phyloP scores from a whole-genome alignment of 106 monocot species.

The Acorus gramineus region DNA sequence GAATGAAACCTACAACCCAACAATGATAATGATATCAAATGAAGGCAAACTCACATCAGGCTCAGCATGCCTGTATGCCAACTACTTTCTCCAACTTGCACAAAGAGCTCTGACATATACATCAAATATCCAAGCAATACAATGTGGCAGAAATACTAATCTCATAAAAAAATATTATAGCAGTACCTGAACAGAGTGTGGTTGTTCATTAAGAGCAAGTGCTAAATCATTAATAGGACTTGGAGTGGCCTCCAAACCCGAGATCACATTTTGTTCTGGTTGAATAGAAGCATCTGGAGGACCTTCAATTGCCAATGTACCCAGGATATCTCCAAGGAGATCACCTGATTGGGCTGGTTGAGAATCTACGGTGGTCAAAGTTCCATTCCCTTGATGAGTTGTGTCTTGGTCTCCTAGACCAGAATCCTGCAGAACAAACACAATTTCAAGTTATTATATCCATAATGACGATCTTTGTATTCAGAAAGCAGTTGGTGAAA shows the following conservation, averaged over 20 bases:
- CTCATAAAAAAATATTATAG: background rate
- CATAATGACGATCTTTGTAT: no score
- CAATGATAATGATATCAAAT: no score
- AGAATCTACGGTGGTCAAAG: constrained; percentile 35
- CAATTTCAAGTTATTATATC: background rate
- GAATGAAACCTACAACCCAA: no score
- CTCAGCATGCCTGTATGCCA: no score
- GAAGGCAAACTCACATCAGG: no score
- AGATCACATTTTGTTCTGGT: constrained; percentile 24
- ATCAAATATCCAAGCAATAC: no score
- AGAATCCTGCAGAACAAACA: constrained; percentile 41
- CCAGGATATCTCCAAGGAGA: constrained; percentile 86
- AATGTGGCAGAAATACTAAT: background rate
- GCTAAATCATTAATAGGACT: constrained; percentile 52
- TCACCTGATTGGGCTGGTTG: constrained; percentile 45
- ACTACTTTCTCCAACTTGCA: no score
- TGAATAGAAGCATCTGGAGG: constrained; percentile 34
- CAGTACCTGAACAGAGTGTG: constrained; percentile 75
- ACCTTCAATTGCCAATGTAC: constrained; percentile 82
- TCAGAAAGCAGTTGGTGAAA: no score
- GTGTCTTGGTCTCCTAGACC: constrained; percentile 29
- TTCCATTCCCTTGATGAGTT: constrained; percentile 40
- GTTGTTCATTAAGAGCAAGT: constrained; percentile 54
- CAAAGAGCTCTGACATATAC: no score
- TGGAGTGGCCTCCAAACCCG: constrained; percentile 28